Base-by-base conservation (phyloP, 192 early-diverging fungal species). In the Backusella tarrabulga region DNA sequence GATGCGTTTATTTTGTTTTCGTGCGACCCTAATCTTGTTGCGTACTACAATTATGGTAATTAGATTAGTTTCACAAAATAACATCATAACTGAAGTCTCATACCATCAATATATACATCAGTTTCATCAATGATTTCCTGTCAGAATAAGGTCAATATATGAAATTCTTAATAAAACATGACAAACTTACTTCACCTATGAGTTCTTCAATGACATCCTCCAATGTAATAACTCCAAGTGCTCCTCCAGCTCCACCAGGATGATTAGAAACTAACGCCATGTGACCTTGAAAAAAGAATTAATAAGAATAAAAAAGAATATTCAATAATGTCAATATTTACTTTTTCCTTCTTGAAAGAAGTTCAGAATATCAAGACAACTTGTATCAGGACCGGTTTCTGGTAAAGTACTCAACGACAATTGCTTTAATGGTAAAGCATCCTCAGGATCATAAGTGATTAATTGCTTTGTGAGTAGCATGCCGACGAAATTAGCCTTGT, bases 121-220 rank as follows among this genome's bases (percentile, higher is more conserved):
- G 93, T 93, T 77, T 94, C 93, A 77, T 94, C 93, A 35, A 94
- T 87, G 72, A 94, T 94, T 76, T 94, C 92, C 77, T 94, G 44
- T 14, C 21, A 23, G 38, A 29, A 60, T 29, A 63, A 29, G 4
- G 11, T 63, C 4, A 63, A 6, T 63, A 4, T 50, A 67, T 56
- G 38, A 17, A 32, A 32, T 32, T 32, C 32, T 32, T 29, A 17
- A 76, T 66, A 44, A 76, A 32, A 6, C n/a, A 38, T 50, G 23
- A 23, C 29, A 14, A 5, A 36, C 63, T 52, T 50, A 76, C 75
- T 42, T 71, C 93, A 42, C 91, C 91, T 74, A 94, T 90, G 26
- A 94, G 82, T 78, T 94, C 93, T 78, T 94, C 93, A 73, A 94
- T 94, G 34, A 94, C 91, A 79, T 94, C 93, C 72, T 94, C 93